A percentile compares a stretch with the other conserved stretches of the same genome.
Evolutionary conservation across 768 basidiomycete species (phyloP).

Genomic region (Boletus subparvulus): DNA sequence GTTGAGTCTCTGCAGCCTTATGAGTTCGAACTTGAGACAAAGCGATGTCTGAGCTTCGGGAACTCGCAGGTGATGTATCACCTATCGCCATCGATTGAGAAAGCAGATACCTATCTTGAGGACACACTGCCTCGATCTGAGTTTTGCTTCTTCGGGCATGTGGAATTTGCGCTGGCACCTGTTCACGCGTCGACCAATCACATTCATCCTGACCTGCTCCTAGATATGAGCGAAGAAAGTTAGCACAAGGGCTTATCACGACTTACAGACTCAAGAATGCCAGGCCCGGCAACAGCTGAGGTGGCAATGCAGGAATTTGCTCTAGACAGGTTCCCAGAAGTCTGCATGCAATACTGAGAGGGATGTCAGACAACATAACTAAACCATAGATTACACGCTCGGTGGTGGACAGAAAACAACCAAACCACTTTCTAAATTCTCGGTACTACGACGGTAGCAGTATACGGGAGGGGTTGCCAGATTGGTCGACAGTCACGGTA

Average conservation of each 20-base stretch:
- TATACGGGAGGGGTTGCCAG: no score
- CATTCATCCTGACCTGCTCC: not conserved
- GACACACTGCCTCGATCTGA: conserved; percentile 10
- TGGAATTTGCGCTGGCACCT: not conserved
- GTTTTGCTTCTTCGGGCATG: conserved; percentile 3
- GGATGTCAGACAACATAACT: not conserved
- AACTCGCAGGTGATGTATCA: not conserved
- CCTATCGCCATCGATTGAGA: not conserved
- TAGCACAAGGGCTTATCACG: not conserved
- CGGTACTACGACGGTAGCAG: no score
- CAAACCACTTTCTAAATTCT: no score
- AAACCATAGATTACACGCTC: not conserved
- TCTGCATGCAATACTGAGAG: not conserved
- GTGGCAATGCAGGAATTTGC: not conserved
- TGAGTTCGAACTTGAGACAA: not conserved
- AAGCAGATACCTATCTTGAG: not conserved
- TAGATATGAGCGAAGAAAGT: not conserved
- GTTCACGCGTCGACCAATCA: not conserved
- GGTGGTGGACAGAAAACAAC: no score
- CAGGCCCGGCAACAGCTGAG: not conserved
- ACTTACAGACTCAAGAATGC: not conserved
- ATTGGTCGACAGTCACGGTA: no score
- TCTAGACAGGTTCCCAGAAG: not conserved
- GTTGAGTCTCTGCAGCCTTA: not conserved
- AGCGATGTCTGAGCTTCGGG: not conserved